These are phyloP conservation scores for Fusarium buxicola DNA, from an alignment of 2,329 filamentous ascomycete species.

Conservation along the genomic window DNA sequence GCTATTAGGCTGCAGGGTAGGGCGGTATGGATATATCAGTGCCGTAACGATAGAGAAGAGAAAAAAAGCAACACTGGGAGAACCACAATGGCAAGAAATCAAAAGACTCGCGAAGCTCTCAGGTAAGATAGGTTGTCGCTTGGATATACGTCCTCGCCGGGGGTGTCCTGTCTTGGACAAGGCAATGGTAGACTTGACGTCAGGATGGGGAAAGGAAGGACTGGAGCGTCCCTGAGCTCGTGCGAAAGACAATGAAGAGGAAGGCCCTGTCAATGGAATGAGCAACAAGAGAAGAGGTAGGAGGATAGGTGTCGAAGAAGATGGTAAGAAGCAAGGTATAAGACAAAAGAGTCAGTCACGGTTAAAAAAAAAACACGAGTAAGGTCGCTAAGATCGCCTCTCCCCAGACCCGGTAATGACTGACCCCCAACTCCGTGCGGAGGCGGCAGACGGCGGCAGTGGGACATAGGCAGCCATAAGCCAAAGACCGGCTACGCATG, in stretches of 20 bases:
- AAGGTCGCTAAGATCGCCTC: background rate
- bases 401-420: background rate
- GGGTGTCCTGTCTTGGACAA: too few species aligned
- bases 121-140: too few species aligned
- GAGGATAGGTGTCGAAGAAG: background rate
- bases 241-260: background rate
- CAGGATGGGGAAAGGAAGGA: too few species aligned
- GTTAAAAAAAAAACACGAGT: background rate
- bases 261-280: background rate
- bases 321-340: background rate
- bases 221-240: too few species aligned
- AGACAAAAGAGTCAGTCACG: background rate
- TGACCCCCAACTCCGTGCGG: background rate
- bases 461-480: background rate
- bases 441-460: background rate
- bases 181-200: too few species aligned
- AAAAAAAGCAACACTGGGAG: background rate
- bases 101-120: background rate
- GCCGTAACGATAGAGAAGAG: background rate
- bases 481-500: background rate
- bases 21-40: background rate
- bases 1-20: background rate
- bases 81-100: background rate
- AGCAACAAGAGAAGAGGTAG: too few species aligned
- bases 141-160: too few species aligned